Conservation (phyloP, 139 green algal genomes). For the Trebouxia sp. region DNA sequence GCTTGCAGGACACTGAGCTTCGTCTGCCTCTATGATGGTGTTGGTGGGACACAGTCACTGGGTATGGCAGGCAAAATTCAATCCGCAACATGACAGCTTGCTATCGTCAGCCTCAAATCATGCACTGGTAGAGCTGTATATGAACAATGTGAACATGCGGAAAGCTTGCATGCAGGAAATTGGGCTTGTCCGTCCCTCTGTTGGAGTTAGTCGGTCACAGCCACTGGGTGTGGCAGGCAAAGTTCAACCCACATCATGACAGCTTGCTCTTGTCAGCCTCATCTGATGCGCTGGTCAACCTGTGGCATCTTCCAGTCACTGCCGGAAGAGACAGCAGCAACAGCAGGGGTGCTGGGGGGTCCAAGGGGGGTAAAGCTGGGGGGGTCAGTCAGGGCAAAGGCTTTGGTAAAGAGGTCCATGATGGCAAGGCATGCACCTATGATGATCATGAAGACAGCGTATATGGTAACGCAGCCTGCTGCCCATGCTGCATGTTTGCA, state of each 20-base stretch:
- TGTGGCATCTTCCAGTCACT: constrained; percentile 61
- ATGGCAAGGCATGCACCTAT: constrained; percentile 62
- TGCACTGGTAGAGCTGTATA: too few species aligned
- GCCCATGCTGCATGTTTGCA: too few species aligned
- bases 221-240: constrained; percentile 82
- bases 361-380: not conserved
- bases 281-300: constrained; percentile 68
- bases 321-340: constrained; percentile 18
- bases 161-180: not conserved
- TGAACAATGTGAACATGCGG: too few species aligned
- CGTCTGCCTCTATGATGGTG: too few species aligned
- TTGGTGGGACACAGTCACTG: too few species aligned
- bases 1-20: too few species aligned
- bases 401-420: constrained; percentile 22
- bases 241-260: constrained; percentile 73
- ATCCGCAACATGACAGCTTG: too few species aligned
- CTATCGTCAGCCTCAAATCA: too few species aligned
- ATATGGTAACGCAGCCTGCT: too few species aligned
- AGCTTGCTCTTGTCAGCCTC: constrained; percentile 68
- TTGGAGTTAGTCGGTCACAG: constrained; percentile 70
- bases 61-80: too few species aligned
- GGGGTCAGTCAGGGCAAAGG: not conserved
- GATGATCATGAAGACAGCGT: constrained; percentile 86
- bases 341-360: not conserved
- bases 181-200: constrained; percentile 40